These are phyloP conservation scores for Monosporascus ibericus DNA, from an alignment of 2,329 filamentous ascomycete species.

Conservation along the genomic window DNA sequence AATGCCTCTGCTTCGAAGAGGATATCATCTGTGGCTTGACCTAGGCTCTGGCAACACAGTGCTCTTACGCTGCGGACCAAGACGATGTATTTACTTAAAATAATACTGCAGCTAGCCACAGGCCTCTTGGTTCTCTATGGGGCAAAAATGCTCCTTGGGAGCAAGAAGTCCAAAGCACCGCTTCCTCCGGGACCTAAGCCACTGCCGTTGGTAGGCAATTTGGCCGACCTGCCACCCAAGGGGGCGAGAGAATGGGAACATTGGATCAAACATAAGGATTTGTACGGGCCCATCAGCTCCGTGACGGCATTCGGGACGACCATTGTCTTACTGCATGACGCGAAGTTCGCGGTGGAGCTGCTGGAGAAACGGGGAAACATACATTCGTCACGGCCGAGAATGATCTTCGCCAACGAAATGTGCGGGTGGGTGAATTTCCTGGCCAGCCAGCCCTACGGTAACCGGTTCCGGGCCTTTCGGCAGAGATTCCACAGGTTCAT, in stretches of 20 bases:
- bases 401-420: slow-evolving; percentile 20
- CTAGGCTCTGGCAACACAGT: neutral
- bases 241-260: slow-evolving; percentile 31
- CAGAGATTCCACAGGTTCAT: slow-evolving; percentile 22
- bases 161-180: neutral
- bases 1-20: no score
- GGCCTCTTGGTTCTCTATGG: neutral
- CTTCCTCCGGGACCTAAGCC: slow-evolving; percentile 44
- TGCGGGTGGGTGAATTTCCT: slow-evolving; percentile 21
- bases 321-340: slow-evolving; percentile 34
- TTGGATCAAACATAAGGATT: slow-evolving; percentile 34
- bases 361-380: slow-evolving; percentile 28
- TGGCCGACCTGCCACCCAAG: slow-evolving; percentile 37
- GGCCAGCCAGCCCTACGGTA: slow-evolving; percentile 16
- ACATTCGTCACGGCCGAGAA: slow-evolving; percentile 24
- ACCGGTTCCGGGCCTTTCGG: slow-evolving; percentile 16
- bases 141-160: neutral
- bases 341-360: slow-evolving; percentile 28
- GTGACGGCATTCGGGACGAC: slow-evolving; percentile 34
- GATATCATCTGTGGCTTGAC: neutral
- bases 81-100: neutral
- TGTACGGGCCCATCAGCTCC: slow-evolving; percentile 32
- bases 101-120: neutral
- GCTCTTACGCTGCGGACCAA: neutral
- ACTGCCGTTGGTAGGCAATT: slow-evolving; percentile 42